phyloP scores from a whole-genome alignment of 23 red algal species.

The Agarophyton chilense region DNA sequence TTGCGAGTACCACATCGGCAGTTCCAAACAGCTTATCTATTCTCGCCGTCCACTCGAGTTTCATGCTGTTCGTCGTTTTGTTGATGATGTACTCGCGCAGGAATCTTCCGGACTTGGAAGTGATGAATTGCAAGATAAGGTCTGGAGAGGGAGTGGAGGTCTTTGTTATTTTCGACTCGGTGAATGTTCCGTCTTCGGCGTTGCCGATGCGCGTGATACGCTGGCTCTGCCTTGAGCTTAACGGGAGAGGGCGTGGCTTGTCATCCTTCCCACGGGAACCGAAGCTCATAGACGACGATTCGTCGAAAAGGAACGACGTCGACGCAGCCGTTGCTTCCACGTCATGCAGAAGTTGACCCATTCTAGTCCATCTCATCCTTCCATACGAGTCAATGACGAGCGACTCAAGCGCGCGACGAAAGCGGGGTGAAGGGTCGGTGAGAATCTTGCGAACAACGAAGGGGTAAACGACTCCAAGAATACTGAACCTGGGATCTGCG shows the following conservation, averaged over 20 bases:
- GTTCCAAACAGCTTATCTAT: slow-evolving; percentile 40
- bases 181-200: not conserved
- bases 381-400: slow-evolving; percentile 71
- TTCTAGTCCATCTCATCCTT: slow-evolving; percentile 61
- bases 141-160: not conserved
- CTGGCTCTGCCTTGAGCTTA: not conserved
- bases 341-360: slow-evolving; percentile 68
- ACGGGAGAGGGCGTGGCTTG: not conserved
- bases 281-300: not conserved
- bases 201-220: not conserved
- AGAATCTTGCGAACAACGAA: slow-evolving; percentile 83
- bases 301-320: not conserved
- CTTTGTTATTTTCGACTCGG: not conserved
- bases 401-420: slow-evolving; percentile 50
- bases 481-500: slow-evolving; percentile 87
- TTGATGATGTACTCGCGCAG: slow-evolving; percentile 46
- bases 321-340: slow-evolving; percentile 50
- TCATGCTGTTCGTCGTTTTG: not conserved
- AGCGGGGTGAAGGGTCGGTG: slow-evolving; percentile 69
- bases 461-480: slow-evolving; percentile 86
- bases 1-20: not conserved
- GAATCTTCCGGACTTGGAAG: slow-evolving; percentile 34
- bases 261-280: not conserved
- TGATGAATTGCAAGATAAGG: slow-evolving; percentile 42
- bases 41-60: not conserved